Evolutionary conservation across 208 protist species (phyloP).

Genomic region (Leishmania gerbilli): DNA sequence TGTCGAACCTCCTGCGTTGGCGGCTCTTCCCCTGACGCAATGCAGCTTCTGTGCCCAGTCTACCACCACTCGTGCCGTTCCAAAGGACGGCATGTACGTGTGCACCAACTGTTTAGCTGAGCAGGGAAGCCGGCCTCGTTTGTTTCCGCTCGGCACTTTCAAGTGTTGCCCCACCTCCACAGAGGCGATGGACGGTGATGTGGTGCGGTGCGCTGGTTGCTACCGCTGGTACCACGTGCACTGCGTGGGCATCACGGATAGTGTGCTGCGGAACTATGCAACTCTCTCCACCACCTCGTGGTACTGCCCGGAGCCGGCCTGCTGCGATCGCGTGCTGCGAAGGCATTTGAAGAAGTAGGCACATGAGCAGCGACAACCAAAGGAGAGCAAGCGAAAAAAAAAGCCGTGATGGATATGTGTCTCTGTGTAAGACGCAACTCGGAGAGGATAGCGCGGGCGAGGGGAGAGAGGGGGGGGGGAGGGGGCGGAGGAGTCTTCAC

Average conservation of each 20-base stretch:
- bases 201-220: slow-evolving; percentile 73
- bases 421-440: not conserved
- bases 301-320: slow-evolving; percentile 81
- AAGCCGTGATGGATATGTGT: not conserved
- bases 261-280: slow-evolving; percentile 57
- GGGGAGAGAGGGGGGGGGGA: not conserved
- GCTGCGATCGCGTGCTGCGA: slow-evolving; percentile 55
- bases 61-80: slow-evolving; percentile 41
- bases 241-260: slow-evolving; percentile 67
- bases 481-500: not conserved
- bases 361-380: not conserved
- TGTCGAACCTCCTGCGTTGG: not conserved
- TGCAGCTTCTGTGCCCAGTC: slow-evolving; percentile 53
- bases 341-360: slow-evolving; percentile 39
- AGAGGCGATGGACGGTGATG: slow-evolving; percentile 59
- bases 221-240: slow-evolving; percentile 74
- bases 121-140: slow-evolving; percentile 22
- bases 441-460: not conserved
- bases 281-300: slow-evolving; percentile 80
- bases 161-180: slow-evolving; percentile 83
- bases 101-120: slow-evolving; percentile 51
- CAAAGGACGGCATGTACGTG: slow-evolving; percentile 66
- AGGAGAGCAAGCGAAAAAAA: not conserved
- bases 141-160: slow-evolving; percentile 75
- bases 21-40: slow-evolving; percentile 7